These are phyloP conservation scores for Rhizophagus sp. DNA, from an alignment of 192 early-diverging fungal genomes.

Conservation along the genomic window DNA sequence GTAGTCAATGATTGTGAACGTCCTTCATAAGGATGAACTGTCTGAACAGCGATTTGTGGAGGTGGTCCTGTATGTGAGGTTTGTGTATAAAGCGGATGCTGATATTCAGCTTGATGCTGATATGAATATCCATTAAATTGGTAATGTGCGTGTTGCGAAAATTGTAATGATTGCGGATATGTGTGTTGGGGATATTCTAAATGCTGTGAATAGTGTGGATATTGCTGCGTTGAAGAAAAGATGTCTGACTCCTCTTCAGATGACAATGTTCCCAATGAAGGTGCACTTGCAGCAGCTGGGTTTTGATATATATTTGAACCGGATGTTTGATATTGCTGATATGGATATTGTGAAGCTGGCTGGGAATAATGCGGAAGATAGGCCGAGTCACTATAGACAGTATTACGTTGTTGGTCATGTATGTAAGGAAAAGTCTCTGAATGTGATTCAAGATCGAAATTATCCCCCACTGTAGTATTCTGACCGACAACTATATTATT, in stretches of 20 bases:
- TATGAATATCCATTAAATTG: neutral
- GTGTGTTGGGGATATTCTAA: neutral
- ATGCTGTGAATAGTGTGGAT: neutral
- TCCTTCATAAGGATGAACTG: neutral
- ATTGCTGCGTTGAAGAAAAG: neutral
- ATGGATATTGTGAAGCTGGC: neutral
- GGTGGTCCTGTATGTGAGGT: neutral
- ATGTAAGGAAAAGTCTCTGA: neutral
- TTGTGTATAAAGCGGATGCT: neutral
- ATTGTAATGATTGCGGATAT: neutral
- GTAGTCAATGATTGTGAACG: neutral
- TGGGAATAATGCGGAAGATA: neutral
- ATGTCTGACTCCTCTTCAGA: neutral
- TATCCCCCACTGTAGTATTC: neutral
- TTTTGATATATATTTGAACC: neutral
- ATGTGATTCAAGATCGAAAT: neutral
- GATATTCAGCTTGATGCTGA: neutral
- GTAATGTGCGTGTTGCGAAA: neutral
- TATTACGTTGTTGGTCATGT: neutral
- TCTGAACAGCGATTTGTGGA: conserved; percentile 1
- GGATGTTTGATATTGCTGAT: neutral
- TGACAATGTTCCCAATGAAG: neutral
- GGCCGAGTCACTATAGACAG: neutral
- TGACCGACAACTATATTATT: neutral
- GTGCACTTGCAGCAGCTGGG: neutral